These are phyloP conservation scores for Rhodotorula paludigena DNA, from an alignment of 768 basidiomycete genomes.

Conservation along the genomic window DNA sequence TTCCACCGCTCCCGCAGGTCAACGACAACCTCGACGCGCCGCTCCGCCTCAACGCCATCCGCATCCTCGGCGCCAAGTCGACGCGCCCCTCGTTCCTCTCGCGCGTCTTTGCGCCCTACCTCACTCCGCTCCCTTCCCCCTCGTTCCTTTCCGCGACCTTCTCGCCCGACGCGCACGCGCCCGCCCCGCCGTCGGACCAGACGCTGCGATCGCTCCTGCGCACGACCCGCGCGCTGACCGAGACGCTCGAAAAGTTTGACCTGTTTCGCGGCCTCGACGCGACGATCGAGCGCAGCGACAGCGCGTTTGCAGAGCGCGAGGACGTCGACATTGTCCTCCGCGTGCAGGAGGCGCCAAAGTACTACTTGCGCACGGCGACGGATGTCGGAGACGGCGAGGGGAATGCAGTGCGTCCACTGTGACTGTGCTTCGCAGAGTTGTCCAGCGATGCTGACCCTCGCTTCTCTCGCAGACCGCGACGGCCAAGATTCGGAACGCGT, in stretches of 20 bases:
- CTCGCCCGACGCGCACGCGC: constrained; percentile 47
- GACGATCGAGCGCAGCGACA: constrained; percentile 58
- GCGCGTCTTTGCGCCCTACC: constrained; percentile 67
- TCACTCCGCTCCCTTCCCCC: constrained; percentile 47
- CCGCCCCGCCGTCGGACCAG: constrained; percentile 24
- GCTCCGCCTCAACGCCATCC: constrained; percentile 67
- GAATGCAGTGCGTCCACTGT: constrained; percentile 52
- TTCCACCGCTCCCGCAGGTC: too few species aligned
- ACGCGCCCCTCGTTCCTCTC: constrained; percentile 77
- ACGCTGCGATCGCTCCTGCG: constrained; percentile 65
- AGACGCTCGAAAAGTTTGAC: constrained; percentile 65
- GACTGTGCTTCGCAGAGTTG: neutral
- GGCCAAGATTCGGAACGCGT: constrained; percentile 74
- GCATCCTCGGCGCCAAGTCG: constrained; percentile 67
- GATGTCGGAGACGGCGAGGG: constrained; percentile 92
- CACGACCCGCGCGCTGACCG: constrained; percentile 63
- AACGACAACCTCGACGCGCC: constrained; percentile 63
- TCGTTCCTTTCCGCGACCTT: constrained; percentile 36
- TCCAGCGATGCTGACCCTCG: neutral
- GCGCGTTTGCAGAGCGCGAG: constrained; percentile 55
- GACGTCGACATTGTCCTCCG: constrained; percentile 78
- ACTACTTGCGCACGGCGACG: constrained; percentile 74
- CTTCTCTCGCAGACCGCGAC: constrained; percentile 57
- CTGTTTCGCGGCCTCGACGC: constrained; percentile 66
- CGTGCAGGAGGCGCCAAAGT: constrained; percentile 67